These are phyloP conservation scores for Penicillium sp. DNA, from an alignment of 2,329 filamentous ascomycete genomes.

Conservation along the genomic window DNA sequence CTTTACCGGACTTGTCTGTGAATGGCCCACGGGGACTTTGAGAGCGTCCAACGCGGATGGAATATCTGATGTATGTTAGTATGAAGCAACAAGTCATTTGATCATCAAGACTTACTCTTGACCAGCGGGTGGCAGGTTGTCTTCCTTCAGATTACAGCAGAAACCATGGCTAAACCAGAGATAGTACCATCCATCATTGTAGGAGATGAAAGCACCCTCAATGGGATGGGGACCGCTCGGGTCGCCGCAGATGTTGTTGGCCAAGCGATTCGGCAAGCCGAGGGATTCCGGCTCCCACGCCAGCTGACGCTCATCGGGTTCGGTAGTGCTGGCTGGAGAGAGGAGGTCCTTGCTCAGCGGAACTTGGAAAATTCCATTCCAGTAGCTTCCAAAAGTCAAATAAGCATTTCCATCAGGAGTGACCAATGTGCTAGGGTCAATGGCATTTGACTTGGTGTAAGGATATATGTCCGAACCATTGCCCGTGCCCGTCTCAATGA, in stretches of 20 bases:
- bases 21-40: slow-evolving; percentile 55
- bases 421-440: slow-evolving; percentile 58
- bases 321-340: slow-evolving; percentile 20
- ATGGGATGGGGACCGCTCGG: slow-evolving; percentile 33
- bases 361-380: slow-evolving; percentile 64
- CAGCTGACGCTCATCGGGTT: slow-evolving; percentile 31
- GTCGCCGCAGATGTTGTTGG: slow-evolving; percentile 32
- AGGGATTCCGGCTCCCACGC: slow-evolving; percentile 29
- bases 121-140: slow-evolving; percentile 50
- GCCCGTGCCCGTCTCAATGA: slow-evolving; percentile 38
- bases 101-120: slow-evolving; percentile 43
- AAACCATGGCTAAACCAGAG: slow-evolving; percentile 38
- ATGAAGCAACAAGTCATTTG: neutral
- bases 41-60: slow-evolving; percentile 64
- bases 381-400: slow-evolving; percentile 68
- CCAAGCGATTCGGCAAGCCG: slow-evolving; percentile 19
- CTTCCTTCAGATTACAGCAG: slow-evolving; percentile 32
- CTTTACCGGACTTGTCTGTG: slow-evolving; percentile 54
- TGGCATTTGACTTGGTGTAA: slow-evolving; percentile 56
- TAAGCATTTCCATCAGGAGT: slow-evolving; percentile 42
- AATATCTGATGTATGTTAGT: slow-evolving; percentile 47
- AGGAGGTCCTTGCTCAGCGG: slow-evolving; percentile 42
- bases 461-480: slow-evolving; percentile 27
- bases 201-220: slow-evolving; percentile 35
- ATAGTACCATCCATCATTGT: slow-evolving; percentile 34